Percentiles rank a stretch among this genome's conserved stretches.
These are phyloP conservation scores for Bjerkandera adusta DNA, from an alignment of 1,284 basidiomycete species.

Conservation along the genomic window DNA sequence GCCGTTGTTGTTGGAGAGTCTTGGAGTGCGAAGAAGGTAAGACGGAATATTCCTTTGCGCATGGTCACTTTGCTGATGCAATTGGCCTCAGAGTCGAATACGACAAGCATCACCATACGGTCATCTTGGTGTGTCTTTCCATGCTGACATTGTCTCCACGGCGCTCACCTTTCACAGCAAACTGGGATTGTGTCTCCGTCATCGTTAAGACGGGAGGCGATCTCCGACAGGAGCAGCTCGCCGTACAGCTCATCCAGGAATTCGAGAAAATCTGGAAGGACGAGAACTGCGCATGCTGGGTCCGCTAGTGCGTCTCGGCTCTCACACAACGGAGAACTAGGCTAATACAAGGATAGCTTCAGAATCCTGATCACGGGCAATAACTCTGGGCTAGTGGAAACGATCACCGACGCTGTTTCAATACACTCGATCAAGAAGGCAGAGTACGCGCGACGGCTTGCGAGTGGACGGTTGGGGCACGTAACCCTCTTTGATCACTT, in stretches of 20 bases:
- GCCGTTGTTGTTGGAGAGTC: constrained; percentile 95
- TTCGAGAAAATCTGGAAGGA: constrained; percentile 96
- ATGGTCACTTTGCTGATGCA: constrained; percentile 13
- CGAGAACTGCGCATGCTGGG: constrained; percentile 88
- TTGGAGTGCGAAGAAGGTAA: constrained; percentile 91
- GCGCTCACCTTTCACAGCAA: constrained; percentile 38
- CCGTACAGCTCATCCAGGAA: constrained; percentile 91
- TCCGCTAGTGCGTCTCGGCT: constrained; percentile 73
- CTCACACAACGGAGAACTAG: background rate
- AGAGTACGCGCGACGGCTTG: constrained; percentile 87
- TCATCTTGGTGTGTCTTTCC: constrained; percentile 71
- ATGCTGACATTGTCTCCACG: background rate
- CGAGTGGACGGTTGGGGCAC: constrained; percentile 78
- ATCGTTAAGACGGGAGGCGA: constrained; percentile 99
- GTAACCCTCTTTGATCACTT: constrained; percentile 92
- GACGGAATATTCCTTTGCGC: constrained; percentile 19
- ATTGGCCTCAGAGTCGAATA: constrained; percentile 69
- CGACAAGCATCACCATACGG: constrained; percentile 93
- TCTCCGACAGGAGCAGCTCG: constrained; percentile 95
- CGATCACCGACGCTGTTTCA: constrained; percentile 95
- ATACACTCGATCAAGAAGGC: constrained; percentile 99
- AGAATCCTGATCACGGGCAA: constrained; percentile 95
- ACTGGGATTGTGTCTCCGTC: constrained; percentile 89
- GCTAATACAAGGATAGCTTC: constrained; percentile 28
- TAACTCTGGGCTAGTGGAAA: constrained; percentile 90